Evolutionary conservation across 2,329 filamentous ascomycete genomes (phyloP), one percentile per base, ranked within the genome.

Genomic region (Colletotrichum orchidophilum): DNA sequence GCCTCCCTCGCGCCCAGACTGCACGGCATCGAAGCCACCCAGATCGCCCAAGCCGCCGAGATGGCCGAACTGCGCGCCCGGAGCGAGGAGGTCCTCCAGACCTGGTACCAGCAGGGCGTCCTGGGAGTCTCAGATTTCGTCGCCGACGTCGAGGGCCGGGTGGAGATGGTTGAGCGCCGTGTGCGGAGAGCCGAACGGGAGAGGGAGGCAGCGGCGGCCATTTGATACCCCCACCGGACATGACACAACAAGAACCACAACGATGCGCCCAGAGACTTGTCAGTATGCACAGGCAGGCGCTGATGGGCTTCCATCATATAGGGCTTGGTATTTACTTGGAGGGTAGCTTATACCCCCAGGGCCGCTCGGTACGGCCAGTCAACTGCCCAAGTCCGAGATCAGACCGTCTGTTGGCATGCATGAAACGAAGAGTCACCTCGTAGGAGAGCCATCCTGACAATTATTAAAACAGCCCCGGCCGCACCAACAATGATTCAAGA

Each of bases 101-200:
- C 85, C 42, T 97, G 94, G 92, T 95, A 96, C 80, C 91, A 95
- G 78, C 83, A 89, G 27, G 89, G 90, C 3, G 85, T 96, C 53
- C 83, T 97, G 58, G 87, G 87, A 12, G 90, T 89, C 75, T 92
- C 92, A 0, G 88, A 90, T 75, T 87, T 88, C 69, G 91, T 94
- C 83, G 92, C 92, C 26, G 90, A 92, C 62, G 90, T 92, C 77
- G 93, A 97, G 81, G 86, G 88, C 39, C 85, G 92, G 60, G 80
- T 95, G 13, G 88, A 89, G 79, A 84, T 86, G 71, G 87, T 90
- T 8, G 94, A 96, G 81, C 87, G 89, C 65, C 84, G 85, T 9
- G 84, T 96, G 2, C 86, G 90, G 78, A 87, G 92, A 76, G 84
- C 85, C 61, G 93, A 95, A 80, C 87, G 84, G 75, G 87, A 84